Evolutionary conservation across 2,329 filamentous ascomycete species (phyloP).

Genomic region (Fusarium scirpi): DNA sequence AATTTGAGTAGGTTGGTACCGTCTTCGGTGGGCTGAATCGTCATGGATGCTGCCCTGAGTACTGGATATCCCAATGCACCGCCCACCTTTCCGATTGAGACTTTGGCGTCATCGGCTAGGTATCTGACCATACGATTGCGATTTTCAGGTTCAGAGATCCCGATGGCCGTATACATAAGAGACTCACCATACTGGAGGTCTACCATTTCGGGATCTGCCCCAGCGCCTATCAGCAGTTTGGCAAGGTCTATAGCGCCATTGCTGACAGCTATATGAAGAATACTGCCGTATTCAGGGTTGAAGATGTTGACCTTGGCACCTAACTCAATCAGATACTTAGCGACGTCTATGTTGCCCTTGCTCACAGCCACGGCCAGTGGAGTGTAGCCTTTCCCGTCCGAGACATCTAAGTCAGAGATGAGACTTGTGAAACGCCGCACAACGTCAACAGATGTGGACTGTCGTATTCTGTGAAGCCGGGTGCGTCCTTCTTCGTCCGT

Average conservation of each 20-base stretch:
- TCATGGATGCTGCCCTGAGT: background rate
- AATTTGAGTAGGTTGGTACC: background rate
- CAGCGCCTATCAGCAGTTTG: background rate
- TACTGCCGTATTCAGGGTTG: background rate
- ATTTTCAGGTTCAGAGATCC: rapidly evolving
- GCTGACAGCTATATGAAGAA: background rate
- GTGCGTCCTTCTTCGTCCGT: background rate
- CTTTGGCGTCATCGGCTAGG: background rate
- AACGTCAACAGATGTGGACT: background rate
- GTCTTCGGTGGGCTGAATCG: rapidly evolving
- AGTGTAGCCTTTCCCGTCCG: background rate
- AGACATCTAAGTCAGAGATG: background rate
- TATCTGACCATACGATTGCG: background rate
- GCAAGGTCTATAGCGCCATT: background rate
- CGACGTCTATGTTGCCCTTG: background rate
- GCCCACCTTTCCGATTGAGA: background rate
- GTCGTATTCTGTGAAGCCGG: background rate
- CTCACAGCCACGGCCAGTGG: background rate
- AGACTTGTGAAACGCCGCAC: background rate
- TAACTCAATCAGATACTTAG: background rate
- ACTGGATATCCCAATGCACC: background rate
- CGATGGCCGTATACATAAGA: background rate
- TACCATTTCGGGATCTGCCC: background rate
- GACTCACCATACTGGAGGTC: background rate
- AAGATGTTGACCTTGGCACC: background rate